Conservation (phyloP, 2,329 filamentous ascomycete genomes). For the Paecilomyces variotii region DNA sequence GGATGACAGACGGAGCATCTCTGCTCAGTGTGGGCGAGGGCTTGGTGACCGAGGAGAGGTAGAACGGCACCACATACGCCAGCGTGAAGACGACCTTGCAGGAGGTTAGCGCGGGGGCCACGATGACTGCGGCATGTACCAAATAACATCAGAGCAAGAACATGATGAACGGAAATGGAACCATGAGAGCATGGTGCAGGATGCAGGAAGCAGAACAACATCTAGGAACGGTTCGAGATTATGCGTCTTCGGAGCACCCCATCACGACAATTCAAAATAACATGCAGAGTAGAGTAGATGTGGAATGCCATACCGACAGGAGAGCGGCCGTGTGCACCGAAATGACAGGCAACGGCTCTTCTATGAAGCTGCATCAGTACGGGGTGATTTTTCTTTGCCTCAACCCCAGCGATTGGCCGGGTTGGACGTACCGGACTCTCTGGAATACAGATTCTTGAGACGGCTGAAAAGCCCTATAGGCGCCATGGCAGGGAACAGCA, state of each 20-base stretch:
- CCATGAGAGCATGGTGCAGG: neutral
- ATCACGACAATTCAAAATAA: neutral
- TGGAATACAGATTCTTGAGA: conserved; percentile 25
- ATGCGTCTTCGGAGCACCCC: neutral
- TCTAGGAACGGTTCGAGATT: neutral
- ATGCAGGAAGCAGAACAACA: neutral
- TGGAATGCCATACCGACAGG: conserved; percentile 30
- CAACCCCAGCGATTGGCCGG: neutral
- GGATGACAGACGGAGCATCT: conserved; percentile 84
- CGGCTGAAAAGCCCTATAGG: conserved; percentile 24
- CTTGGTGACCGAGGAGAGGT: conserved; percentile 69
- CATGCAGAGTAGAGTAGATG: conserved; percentile 3
- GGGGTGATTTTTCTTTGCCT: neutral
- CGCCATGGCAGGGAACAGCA: conserved; percentile 17
- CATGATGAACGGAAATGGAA: neutral
- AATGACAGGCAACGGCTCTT: conserved; percentile 26
- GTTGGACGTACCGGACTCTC: conserved; percentile 18
- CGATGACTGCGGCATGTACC: neutral
- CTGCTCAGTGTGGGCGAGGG: conserved; percentile 71
- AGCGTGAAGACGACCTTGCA: conserved; percentile 68
- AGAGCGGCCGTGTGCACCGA: conserved; percentile 27
- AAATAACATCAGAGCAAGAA: neutral
- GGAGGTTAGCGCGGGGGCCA: neutral
- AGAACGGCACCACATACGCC: conserved; percentile 85
- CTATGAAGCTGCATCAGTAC: conserved; percentile 13